Conservation (phyloP, 2,329 filamentous ascomycete species). For the Talaromyces pinophilus region DNA sequence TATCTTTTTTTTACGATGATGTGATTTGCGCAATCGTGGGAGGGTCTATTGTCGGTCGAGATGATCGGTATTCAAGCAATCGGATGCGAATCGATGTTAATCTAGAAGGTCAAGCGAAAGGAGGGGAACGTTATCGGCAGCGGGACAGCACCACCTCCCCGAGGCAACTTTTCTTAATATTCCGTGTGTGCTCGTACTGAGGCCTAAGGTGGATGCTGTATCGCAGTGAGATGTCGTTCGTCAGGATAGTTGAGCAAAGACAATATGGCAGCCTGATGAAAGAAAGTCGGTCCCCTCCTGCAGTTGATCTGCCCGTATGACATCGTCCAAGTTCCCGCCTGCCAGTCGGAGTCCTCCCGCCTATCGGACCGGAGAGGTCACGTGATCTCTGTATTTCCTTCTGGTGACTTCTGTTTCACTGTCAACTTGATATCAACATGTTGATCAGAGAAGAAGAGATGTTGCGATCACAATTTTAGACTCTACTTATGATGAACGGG, state of each 20-base stretch:
- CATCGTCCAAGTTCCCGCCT: conserved; percentile 22
- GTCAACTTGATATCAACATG: background rate
- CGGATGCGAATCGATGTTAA: background rate
- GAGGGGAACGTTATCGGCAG: conserved; percentile 10
- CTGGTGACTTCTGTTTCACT: background rate
- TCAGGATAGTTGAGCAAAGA: background rate
- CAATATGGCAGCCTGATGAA: conserved; percentile 21
- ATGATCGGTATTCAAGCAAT: background rate
- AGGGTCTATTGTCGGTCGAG: background rate
- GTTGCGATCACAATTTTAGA: background rate
- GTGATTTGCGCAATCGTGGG: background rate
- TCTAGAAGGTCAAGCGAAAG: background rate
- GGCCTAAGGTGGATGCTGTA: background rate
- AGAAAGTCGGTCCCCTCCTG: conserved; percentile 9
- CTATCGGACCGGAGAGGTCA: conserved; percentile 35
- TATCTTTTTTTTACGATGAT: background rate
- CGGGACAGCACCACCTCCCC: conserved; percentile 7
- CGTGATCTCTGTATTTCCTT: conserved; percentile 28
- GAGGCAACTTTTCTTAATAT: background rate
- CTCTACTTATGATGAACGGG: conserved; percentile 40
- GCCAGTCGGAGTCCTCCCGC: conserved; percentile 28
- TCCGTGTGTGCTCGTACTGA: background rate
- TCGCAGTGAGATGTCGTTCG: background rate
- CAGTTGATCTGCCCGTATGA: conserved; percentile 20
- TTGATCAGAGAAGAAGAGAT: background rate